Evolutionary conservation across 2,329 filamentous ascomycete species (phyloP).

Genomic region (Phoma sp.): DNA sequence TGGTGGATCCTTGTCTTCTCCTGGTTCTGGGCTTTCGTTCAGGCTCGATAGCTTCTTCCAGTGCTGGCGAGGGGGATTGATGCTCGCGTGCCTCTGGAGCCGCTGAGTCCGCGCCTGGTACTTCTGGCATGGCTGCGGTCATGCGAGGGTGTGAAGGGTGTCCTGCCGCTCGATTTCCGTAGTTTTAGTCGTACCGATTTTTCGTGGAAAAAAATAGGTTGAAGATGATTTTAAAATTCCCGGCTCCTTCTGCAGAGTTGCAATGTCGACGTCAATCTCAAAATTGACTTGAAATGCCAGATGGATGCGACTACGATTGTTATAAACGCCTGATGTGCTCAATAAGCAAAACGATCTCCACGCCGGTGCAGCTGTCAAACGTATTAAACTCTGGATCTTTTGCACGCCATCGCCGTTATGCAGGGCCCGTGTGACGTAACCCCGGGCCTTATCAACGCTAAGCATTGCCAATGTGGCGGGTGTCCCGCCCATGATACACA

Average conservation of each 20-base stretch:
- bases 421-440: neutral
- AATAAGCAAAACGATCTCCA: neutral
- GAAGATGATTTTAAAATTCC: neutral
- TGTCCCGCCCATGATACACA: neutral
- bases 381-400: conserved; percentile 1
- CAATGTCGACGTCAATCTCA: neutral
- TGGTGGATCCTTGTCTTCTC: conserved; percentile 16
- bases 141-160: neutral
- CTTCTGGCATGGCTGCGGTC: neutral
- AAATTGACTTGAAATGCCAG: too few species aligned
- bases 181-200: neutral
- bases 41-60: conserved; percentile 14
- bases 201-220: neutral
- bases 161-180: neutral
- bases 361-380: conserved; percentile 3
- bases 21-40: conserved; percentile 18
- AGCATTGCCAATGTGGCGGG: neutral
- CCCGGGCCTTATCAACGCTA: neutral
- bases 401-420: conserved; percentile 5
- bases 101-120: neutral
- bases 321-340: neutral
- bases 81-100: neutral
- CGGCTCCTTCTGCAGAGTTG: neutral
- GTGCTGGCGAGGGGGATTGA: neutral
- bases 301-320: neutral